Base-by-base conservation (phyloP, 1,139 yeast genomes). In the Groenewaldozyma sp. region DNA sequence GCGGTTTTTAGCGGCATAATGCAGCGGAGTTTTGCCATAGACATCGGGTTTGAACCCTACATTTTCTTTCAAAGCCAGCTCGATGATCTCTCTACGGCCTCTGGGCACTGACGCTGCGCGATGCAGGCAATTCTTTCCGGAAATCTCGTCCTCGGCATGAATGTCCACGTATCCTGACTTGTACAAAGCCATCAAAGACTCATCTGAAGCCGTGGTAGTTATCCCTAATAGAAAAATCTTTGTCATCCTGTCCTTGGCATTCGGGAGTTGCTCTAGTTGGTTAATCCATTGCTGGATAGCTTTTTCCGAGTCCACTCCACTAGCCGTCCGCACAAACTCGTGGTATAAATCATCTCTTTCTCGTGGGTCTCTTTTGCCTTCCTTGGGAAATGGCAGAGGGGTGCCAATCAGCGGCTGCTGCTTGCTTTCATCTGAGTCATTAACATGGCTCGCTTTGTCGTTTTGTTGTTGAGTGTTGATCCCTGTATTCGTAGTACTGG, bases 11-110 rank as follows among this genome's bases (percentile, higher is more conserved):
- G 94, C 74, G 1, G 95, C 94, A 57, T 88, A 86, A 59, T 91
- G 97, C 11, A 91, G 63, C 29, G 97, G 88, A 2, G 81, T 78
- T 50, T 93, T 71, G 3, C 94, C 95, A 50, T 82, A 79, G 33
- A 72, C 70, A 54, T 82, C 93, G 18, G 68, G 59, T 4, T 68
- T 60, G 3, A 64, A 61, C 42, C 63, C 64, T 11, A 64, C 63
- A 5, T 52, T 43, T 27, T 53, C 43, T 1, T 48, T 39, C 13
- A 62, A 47, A 18, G 65, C 65, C 18, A 68, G 53, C 28, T 63
- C 53, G 37, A 73, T 52, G 38, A 70, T 55, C 50, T 60, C 56
- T 49, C 58, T 55, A 7, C 33, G 20, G 10, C 45, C 45, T 37
- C 73, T 56, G 16, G 60, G 54, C 3, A 54, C 44, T 5, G 52